Base-by-base conservation (phyloP, 2,329 filamentous ascomycete species). In the Alternaria consortialis region DNA sequence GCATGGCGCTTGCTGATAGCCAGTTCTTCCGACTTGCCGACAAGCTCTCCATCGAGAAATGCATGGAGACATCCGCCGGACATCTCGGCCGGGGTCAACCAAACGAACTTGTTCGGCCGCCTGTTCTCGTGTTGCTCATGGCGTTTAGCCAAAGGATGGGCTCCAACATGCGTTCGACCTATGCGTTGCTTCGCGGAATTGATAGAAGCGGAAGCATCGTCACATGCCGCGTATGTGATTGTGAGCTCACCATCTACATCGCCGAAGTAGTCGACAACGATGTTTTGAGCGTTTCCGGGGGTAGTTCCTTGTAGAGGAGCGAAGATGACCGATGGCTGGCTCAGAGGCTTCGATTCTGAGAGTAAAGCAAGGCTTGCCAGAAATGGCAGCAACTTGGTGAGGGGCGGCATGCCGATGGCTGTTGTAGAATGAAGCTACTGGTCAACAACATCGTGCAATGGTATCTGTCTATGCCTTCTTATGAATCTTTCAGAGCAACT, bases 11-110 rank as follows among this genome's bases (percentile, higher is more conserved):
- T 62, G 40, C 54, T 53, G 12, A 64, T 53, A n/a, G 23, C 59
- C 61, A 36, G 79, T 63, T 32, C 58, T 59, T 54, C 50, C 2
- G 80, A 82, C 51, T 73, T 68, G 20, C 80, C 80, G 0, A 82
- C 69, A 4, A 79, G 54, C 5, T 52, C 62, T 6, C 72, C 62
- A 1, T 68, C 72, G 7, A 78, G 71, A 60, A 77, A 82, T 2
- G 80, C 80, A 58, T 80, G 77, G 15, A 82, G 63, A 63, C 80
- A 82, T 7, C 79, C 79, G 12, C 62, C 62, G 15, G 63, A 56
- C 7, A 72, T 73, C 37, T 79, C 72, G 5, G 66, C 63, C 2
- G 80, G 80, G 15, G 78, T 70, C 1, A 79, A 62, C 80, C 80
- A 82, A 20, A 82, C 77, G 51, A 84, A 82, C 12, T 64, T 67